Percentiles rank a stretch among this genome's conserved stretches.
These are phyloP conservation scores for Ampelocalamus luodianensis DNA, from an alignment of 176 grass and related monocot genomes.

Conservation along the genomic window DNA sequence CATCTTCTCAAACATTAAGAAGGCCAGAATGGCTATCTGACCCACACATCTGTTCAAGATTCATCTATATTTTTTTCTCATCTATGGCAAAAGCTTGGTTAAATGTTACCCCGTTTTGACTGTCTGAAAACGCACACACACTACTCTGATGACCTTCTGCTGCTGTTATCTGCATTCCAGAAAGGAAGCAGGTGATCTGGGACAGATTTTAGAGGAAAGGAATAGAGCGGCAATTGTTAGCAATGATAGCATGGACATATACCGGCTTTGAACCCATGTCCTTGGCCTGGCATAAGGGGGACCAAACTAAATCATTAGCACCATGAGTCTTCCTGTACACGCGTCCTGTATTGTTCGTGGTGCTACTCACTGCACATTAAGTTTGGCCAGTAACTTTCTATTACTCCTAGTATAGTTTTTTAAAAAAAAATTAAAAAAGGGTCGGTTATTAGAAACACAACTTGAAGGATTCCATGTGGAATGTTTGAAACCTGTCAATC, in stretches of 20 bases:
- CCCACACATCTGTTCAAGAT: not conserved
- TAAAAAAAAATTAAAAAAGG: no score
- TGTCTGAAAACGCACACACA: not conserved
- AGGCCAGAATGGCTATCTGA: not conserved
- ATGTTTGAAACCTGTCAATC: slow-evolving; percentile 39
- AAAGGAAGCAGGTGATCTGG: not conserved
- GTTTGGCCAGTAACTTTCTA: not conserved
- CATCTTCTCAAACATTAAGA: not conserved
- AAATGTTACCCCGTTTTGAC: not conserved
- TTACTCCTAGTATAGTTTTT: not conserved
- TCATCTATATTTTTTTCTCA: not conserved
- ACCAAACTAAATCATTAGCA: slow-evolving; percentile 10
- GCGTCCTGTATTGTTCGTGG: not conserved
- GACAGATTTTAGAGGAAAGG: not conserved
- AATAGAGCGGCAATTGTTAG: not conserved
- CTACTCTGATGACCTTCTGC: not conserved
- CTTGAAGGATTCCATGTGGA: slow-evolving; percentile 36
- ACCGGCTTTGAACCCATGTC: not conserved
- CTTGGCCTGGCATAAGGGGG: slow-evolving; percentile 18
- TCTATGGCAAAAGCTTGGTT: not conserved
- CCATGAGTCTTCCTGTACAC: not conserved
- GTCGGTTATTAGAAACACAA: slow-evolving; percentile 8
- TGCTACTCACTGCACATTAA: slow-evolving; percentile 15
- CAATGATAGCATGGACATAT: not conserved
- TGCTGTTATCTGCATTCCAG: not conserved